phyloP scores from a whole-genome alignment of 768 basidiomycete genomes.

The Trametes cubensis region DNA sequence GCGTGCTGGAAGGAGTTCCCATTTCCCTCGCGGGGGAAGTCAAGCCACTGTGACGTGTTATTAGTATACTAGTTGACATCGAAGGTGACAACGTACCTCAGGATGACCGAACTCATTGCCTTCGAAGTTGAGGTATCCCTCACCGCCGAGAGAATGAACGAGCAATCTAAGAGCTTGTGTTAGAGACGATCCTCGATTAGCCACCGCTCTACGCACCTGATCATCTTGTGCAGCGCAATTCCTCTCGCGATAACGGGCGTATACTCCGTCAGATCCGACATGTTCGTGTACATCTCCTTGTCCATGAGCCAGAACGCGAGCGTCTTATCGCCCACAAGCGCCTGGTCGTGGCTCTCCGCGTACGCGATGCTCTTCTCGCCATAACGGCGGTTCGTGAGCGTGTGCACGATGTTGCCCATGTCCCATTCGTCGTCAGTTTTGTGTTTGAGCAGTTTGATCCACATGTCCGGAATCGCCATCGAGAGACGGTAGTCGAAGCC shows the following conservation, averaged over 20 bases:
- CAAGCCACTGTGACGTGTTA: constrained; percentile 75
- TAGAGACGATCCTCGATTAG: not conserved
- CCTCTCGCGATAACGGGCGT: constrained; percentile 89
- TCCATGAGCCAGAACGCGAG: constrained; percentile 99
- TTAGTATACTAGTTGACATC: not conserved
- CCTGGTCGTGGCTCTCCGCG: constrained; percentile 97
- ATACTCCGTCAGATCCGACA: constrained; percentile 84
- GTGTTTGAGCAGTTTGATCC: constrained; percentile 99
- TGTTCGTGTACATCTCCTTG: constrained; percentile 98
- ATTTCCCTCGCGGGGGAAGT: constrained; percentile 97
- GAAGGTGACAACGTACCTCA: constrained; percentile 55
- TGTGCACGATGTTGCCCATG: constrained; percentile 82
- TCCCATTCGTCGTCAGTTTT: constrained; percentile 86
- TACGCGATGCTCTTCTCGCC: constrained; percentile 91
- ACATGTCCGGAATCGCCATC: constrained; percentile 99
- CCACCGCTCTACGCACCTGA: constrained; percentile 60
- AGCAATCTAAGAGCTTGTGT: constrained; percentile 58
- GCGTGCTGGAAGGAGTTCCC: constrained; percentile 96
- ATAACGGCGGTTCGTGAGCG: constrained; percentile 85
- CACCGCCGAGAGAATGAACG: constrained; percentile 91
- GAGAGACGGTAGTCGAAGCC: constrained; percentile 98
- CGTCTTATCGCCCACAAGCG: constrained; percentile 98
- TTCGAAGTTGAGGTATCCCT: constrained; percentile 97
- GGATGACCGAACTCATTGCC: constrained; percentile 99
- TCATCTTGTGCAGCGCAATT: constrained; percentile 95